These are phyloP conservation scores for Blastocystis sp. DNA, from an alignment of 352 stramenopile genomes.

Conservation along the genomic window DNA sequence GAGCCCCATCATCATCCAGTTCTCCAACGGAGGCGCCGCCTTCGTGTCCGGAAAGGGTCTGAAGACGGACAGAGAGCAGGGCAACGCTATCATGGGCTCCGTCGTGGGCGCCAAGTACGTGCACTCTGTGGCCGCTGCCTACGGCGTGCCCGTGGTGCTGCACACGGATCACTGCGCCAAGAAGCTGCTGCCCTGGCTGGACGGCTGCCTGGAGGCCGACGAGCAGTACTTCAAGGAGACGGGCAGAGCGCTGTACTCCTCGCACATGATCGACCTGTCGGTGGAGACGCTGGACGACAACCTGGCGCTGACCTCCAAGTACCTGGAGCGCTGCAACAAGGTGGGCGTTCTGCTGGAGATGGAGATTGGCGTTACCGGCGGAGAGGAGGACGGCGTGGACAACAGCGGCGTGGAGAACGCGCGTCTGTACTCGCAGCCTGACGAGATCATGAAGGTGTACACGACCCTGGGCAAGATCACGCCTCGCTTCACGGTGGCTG, in stretches of 20 bases:
- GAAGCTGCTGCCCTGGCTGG: conserved; percentile 94
- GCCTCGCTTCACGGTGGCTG: conserved; percentile 90
- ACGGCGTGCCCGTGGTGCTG: conserved; percentile 91
- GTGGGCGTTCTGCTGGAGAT: conserved; percentile 93
- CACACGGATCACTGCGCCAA: conserved; percentile 98
- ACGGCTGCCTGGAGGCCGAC: conserved; percentile 89
- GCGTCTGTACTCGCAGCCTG: conserved; percentile 89
- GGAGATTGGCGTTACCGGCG: conserved; percentile 94
- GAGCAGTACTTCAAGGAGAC: conserved; percentile 91
- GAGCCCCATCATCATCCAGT: conserved; percentile 94
- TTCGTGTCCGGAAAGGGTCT: conserved; percentile 94
- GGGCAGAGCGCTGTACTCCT: conserved; percentile 90
- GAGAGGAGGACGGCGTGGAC: conserved; percentile 96
- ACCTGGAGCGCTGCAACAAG: conserved; percentile 94
- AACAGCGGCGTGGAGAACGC: conserved; percentile 90
- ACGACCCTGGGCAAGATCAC: conserved; percentile 87
- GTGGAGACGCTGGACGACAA: conserved; percentile 96
- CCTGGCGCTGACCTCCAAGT: conserved; percentile 91
- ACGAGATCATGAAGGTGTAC: conserved; percentile 91
- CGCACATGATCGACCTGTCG: conserved; percentile 97
- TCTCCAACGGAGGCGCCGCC: conserved; percentile 91
- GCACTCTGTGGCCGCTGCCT: conserved; percentile 89
- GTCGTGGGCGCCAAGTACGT: conserved; percentile 91
- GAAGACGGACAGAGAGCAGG: conserved; percentile 86
- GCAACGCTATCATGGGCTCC: conserved; percentile 79